These are phyloP conservation scores for Aspergillus piperis DNA, from an alignment of 2,329 filamentous ascomycete species.

Conservation along the genomic window DNA sequence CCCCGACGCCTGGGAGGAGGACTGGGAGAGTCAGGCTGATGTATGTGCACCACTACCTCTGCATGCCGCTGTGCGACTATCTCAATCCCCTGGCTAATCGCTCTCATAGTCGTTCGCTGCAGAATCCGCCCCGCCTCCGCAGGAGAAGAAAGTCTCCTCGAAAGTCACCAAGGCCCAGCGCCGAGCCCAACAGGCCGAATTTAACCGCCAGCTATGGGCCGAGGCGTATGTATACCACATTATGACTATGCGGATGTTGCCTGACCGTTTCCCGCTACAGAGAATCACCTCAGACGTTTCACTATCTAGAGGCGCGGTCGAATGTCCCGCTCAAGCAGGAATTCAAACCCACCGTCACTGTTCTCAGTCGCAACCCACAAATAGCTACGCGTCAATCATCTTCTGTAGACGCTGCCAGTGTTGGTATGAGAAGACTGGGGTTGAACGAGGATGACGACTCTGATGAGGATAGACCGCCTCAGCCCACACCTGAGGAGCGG, in stretches of 20 bases:
- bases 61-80: not conserved
- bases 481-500: conserved; percentile 73
- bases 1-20: conserved; percentile 86
- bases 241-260: not conserved
- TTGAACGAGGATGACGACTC: conserved; percentile 60
- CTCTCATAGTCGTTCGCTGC: conserved; percentile 40
- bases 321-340: conserved; percentile 65
- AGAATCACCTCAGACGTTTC: conserved; percentile 72
- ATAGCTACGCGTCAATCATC: conserved; percentile 61
- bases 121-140: conserved; percentile 40
- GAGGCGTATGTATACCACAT: conserved; percentile 63
- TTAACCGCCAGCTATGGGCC: conserved; percentile 85
- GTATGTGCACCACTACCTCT: conserved; percentile 40
- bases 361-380: conserved; percentile 76
- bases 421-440: conserved; percentile 50
- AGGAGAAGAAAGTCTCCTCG: conserved; percentile 48
- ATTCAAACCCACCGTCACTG: conserved; percentile 80
- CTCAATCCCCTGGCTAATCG: not conserved
- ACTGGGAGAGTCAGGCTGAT: conserved; percentile 83
- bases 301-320: conserved; percentile 70
- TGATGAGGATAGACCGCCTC: conserved; percentile 64
- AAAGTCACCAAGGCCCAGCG: conserved; percentile 74
- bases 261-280: conserved; percentile 44
- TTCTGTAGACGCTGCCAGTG: conserved; percentile 42
- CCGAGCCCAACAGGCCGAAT: conserved; percentile 75